Percentiles rank a stretch among this genome's conserved stretches.
These are phyloP conservation scores for Avena sativa DNA, from an alignment of 176 grass and related monocot species.

Conservation along the genomic window DNA sequence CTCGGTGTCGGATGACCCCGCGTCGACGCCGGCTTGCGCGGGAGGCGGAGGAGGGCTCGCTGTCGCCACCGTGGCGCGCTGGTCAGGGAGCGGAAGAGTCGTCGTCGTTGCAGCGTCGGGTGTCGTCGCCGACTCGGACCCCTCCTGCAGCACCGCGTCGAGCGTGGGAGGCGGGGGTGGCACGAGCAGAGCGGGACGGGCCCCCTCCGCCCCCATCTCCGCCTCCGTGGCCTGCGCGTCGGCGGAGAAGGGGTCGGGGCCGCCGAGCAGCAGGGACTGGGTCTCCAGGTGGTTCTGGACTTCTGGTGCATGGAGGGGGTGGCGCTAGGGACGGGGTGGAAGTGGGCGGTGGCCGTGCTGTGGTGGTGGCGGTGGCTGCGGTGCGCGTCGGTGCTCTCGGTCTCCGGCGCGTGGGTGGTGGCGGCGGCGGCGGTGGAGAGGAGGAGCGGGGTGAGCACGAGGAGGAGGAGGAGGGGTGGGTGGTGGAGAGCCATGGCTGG, in stretches of 20 bases:
- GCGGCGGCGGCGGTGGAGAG: conserved; percentile 10
- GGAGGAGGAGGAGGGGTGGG: neutral
- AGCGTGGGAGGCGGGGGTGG: conserved; percentile 1
- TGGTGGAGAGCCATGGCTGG: conserved; percentile 33
- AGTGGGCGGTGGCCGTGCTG: conserved; percentile 25
- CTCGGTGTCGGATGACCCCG: conserved; percentile 12
- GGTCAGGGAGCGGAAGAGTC: neutral
- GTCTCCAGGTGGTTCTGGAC: conserved; percentile 35
- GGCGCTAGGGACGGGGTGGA: conserved; percentile 17
- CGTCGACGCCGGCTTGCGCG: neutral
- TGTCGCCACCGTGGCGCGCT: neutral
- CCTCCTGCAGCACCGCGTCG: neutral
- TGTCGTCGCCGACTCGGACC: neutral
- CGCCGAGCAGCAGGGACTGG: conserved; percentile 40
- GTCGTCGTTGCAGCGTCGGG: neutral
- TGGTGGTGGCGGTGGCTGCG: conserved; percentile 22
- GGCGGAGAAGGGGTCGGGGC: conserved; percentile 14
- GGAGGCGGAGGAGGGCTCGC: neutral
- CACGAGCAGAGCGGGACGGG: neutral
- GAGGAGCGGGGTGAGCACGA: conserved; percentile 25
- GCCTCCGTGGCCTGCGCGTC: conserved; percentile 4
- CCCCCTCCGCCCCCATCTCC: neutral
- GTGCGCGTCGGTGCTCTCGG: neutral
- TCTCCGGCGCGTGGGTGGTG: conserved; percentile 21
- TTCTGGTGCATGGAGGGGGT: conserved; percentile 54